phyloP scores from a whole-genome alignment of 2,329 filamentous ascomycete genomes.

The Drechslera avenae region DNA sequence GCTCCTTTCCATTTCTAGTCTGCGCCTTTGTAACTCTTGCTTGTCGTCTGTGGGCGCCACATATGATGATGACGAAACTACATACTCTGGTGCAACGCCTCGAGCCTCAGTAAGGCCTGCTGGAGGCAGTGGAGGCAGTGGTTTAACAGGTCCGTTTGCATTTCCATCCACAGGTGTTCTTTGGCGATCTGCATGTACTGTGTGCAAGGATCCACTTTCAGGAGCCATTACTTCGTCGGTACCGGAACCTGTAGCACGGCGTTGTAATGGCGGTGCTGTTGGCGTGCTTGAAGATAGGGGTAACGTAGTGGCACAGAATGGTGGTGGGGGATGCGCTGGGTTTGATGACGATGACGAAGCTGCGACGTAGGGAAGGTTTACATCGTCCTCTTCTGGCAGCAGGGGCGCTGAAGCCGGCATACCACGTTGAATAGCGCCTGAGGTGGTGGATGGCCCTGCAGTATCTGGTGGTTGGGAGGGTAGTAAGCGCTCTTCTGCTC shows the following conservation, averaged over 20 bases:
- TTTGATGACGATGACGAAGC: conserved; percentile 29
- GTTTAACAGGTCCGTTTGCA: conserved; percentile 17
- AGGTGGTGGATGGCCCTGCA: conserved; percentile 50
- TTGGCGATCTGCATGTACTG: conserved; percentile 24
- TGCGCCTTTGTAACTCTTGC: conserved; percentile 68
- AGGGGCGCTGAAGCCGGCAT: conserved; percentile 46
- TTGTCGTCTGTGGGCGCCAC: conserved; percentile 70
- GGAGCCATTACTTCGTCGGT: conserved; percentile 23
- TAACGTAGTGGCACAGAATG: conserved; percentile 27
- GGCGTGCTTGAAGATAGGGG: conserved; percentile 14
- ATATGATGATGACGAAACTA: conserved; percentile 37
- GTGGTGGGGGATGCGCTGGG: conserved; percentile 32
- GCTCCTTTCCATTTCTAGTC: conserved; percentile 50
- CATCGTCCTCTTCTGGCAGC: conserved; percentile 42
- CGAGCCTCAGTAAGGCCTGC: conserved; percentile 18
- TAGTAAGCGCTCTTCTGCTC: conserved; percentile 77
- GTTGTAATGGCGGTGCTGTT: conserved; percentile 20
- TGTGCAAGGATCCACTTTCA: conserved; percentile 31
- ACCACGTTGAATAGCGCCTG: conserved; percentile 41
- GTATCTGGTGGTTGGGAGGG: conserved; percentile 75
- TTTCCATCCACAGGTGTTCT: conserved; percentile 15
- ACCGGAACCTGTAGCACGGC: conserved; percentile 12
- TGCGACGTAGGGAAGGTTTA: conserved; percentile 26
- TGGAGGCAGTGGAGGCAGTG: conserved; percentile 30
- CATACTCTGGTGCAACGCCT: conserved; percentile 34